Evolutionary conservation across 208 protist species (phyloP).

Genomic region (Ichthyophonus hoferi): DNA sequence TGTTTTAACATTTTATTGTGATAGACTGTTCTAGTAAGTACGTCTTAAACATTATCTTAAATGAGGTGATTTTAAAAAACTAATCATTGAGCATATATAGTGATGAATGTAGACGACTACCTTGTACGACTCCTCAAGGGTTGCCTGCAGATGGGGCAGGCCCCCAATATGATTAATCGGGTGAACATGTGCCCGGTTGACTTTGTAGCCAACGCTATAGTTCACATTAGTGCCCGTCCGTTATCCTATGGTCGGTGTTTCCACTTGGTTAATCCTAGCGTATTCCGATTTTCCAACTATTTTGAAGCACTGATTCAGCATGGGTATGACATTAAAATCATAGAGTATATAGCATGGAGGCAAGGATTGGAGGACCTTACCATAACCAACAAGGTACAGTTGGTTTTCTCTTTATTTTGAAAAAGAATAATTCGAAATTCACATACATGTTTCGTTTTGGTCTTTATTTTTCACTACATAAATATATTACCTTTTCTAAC

Average conservation of each 20-base stretch:
- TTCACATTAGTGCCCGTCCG: background rate
- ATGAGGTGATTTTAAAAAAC: too few relatives aligned
- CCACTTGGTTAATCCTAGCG: constrained; percentile 34
- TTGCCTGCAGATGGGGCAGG: constrained; percentile 33
- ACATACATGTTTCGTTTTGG: too few relatives aligned
- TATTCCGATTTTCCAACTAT: constrained; percentile 35
- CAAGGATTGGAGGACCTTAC: constrained; percentile 14
- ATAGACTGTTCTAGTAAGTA: background rate
- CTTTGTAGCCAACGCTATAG: constrained; percentile 39
- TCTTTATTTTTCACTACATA: too few relatives aligned
- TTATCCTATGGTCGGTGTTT: background rate
- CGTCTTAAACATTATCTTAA: too few relatives aligned
- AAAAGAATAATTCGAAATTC: too few relatives aligned
- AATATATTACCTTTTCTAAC: too few relatives aligned
- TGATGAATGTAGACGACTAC: constrained; percentile 50
- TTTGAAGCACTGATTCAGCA: constrained; percentile 23
- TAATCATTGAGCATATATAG: background rate
- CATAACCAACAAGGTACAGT: background rate
- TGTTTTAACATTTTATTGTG: background rate
- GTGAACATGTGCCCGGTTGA: constrained; percentile 48
- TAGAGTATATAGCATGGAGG: constrained; percentile 40
- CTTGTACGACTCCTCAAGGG: constrained; percentile 47
- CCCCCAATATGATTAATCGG: constrained; percentile 33
- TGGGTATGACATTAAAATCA: constrained; percentile 25
- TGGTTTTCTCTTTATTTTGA: too few relatives aligned